A percentile compares a stretch with the other conserved stretches of the same genome.
phyloP scores from a whole-genome alignment of 257 asterid species.

The Apocynum venetum region DNA sequence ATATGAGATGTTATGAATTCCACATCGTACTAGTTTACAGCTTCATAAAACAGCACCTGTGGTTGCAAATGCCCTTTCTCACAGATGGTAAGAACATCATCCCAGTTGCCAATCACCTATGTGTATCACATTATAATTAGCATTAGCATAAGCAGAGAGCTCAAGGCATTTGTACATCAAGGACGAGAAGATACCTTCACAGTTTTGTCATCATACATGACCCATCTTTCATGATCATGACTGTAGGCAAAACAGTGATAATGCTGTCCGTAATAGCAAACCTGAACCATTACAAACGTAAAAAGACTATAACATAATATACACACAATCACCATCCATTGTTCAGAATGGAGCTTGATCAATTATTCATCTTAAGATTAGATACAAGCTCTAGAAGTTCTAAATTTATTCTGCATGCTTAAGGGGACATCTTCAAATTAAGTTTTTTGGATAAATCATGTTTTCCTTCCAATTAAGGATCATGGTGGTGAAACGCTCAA shows the following conservation, averaged over 20 bases:
- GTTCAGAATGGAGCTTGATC: neutral
- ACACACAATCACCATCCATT: neutral
- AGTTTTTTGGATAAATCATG: neutral
- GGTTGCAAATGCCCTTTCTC: slow-evolving; percentile 96
- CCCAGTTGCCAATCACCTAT: slow-evolving; percentile 87
- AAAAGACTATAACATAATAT: neutral
- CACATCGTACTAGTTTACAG: slow-evolving; percentile 43
- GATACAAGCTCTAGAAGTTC: neutral
- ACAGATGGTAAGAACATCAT: slow-evolving; percentile 75
- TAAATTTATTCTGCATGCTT: neutral
- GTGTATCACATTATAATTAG: slow-evolving; percentile 8
- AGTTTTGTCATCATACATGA: slow-evolving; percentile 90
- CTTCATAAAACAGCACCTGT: slow-evolving; percentile 87
- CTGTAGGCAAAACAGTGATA: slow-evolving; percentile 93
- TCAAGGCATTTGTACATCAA: neutral
- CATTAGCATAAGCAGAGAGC: slow-evolving; percentile 3
- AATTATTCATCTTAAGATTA: neutral
- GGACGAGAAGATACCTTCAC: slow-evolving; percentile 60
- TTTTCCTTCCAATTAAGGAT: neutral
- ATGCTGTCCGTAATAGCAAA: slow-evolving; percentile 88
- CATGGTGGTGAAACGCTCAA: neutral
- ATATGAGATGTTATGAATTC: slow-evolving; percentile 2
- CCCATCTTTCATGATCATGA: slow-evolving; percentile 68
- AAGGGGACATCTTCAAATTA: neutral
- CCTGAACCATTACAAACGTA: slow-evolving; percentile 20